phyloP scores from a whole-genome alignment of 306 rosid species.

The Prunus persica region DNA sequence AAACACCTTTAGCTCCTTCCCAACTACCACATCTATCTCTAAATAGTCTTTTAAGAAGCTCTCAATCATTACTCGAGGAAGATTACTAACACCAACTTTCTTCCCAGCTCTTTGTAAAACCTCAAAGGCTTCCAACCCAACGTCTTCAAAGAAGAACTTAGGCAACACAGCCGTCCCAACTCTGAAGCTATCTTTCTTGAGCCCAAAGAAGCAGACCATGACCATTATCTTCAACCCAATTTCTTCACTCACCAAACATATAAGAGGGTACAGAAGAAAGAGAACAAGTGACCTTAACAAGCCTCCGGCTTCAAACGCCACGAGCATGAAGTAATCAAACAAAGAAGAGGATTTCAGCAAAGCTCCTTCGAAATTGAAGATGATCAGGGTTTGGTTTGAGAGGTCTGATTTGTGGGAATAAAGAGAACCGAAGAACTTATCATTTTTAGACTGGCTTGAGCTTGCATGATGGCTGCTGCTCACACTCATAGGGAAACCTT shows the following conservation, averaged over 20 bases:
- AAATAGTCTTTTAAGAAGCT: conserved; percentile 72
- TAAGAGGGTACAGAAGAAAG: conserved; percentile 54
- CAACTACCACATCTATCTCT: conserved; percentile 61
- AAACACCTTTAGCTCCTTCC: conserved; percentile 58
- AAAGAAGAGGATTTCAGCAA: conserved; percentile 51
- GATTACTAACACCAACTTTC: conserved; percentile 53
- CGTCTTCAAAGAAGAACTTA: conserved; percentile 69
- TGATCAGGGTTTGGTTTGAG: conserved; percentile 37
- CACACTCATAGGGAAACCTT: conserved; percentile 28
- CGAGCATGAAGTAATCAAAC: conserved; percentile 86
- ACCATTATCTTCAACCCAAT: conserved; percentile 74
- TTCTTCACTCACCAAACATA: conserved; percentile 37
- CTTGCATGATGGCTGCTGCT: conserved; percentile 33
- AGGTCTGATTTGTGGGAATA: conserved; percentile 35
- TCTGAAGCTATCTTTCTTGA: conserved; percentile 59
- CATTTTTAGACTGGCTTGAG: conserved; percentile 30
- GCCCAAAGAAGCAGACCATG: conserved; percentile 70
- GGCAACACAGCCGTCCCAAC: conserved; percentile 69
- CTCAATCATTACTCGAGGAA: conserved; percentile 75
- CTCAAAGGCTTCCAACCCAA: conserved; percentile 63
- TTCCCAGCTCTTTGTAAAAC: conserved; percentile 43
- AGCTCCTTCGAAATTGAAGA: conserved; percentile 69
- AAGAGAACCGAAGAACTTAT: conserved; percentile 35
- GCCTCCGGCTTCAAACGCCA: conserved; percentile 82
- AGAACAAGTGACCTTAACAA: conserved; percentile 47